Percentiles rank a stretch among this genome's conserved stretches.
Conservation (phyloP, 768 basidiomycete species). For the Coprinopsis marcescibilis region DNA sequence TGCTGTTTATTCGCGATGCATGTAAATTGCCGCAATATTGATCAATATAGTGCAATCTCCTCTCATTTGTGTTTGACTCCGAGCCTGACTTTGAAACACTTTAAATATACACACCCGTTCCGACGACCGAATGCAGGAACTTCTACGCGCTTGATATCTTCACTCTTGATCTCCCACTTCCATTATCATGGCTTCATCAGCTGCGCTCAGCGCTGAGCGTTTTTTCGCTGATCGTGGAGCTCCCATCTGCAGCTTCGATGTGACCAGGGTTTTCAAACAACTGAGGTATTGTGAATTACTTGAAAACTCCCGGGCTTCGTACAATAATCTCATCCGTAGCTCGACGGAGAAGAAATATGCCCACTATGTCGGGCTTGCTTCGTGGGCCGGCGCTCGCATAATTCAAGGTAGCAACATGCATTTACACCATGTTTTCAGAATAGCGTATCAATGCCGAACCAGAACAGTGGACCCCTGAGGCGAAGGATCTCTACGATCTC, state of each 20-base stretch:
- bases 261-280: conserved; percentile 62
- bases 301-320: conserved; percentile 6
- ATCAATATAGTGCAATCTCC: too few relatives aligned
- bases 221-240: conserved; percentile 72
- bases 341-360: conserved; percentile 74
- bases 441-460: neutral
- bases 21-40: too few relatives aligned
- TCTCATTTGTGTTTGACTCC: too few relatives aligned
- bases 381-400: conserved; percentile 82
- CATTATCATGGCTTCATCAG: conserved; percentile 24
- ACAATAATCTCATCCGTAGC: conserved; percentile 37
- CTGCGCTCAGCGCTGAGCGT: conserved; percentile 42
- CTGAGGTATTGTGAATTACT: conserved; percentile 40
- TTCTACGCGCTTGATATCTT: too few relatives aligned
- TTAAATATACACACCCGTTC: too few relatives aligned
- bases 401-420: conserved; percentile 44
- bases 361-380: conserved; percentile 63
- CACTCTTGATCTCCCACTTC: too few relatives aligned
- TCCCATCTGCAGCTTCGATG: conserved; percentile 70
- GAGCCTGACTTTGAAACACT: too few relatives aligned
- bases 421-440: neutral
- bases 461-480: conserved; percentile 77
- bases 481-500: conserved; percentile 62
- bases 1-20: too few relatives aligned
- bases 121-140: too few relatives aligned